Evolutionary conservation across 2,329 filamentous ascomycete species (phyloP), one percentile per base, ranked within the genome.

Genomic region (Fusarium coicis): DNA sequence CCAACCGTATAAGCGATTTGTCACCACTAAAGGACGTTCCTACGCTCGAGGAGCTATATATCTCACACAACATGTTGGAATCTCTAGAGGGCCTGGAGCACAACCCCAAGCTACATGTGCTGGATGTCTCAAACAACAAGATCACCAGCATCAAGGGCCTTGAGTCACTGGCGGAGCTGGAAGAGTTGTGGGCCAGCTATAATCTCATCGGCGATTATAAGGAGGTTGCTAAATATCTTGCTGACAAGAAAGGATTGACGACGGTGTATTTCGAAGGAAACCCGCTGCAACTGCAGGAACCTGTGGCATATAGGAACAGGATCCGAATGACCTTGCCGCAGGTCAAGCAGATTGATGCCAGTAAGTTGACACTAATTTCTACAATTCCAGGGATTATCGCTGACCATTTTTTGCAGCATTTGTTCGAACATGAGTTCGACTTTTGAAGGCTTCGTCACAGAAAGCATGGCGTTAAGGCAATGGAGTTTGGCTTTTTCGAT

Each of bases 201-300:
- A 98, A 97, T 82, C 87, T 93, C 76, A 82, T 99, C 32, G 84
- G 84, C 26, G 93, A 93, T 80, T 97, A 98, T 78, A 86, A 87
- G 47, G 95, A 98, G 78, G 89, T 98, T 7, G 93, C 98, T 83
- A 88, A 87, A 63, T 89, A 93, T 76, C 83, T 99, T 72, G 87
- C 84, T 58, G 93, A 96, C 79, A 98, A 97, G 85, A 86, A 93
- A 79, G 85, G 91, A 42, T 83, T 98, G 75, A 90, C 92, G 68
- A 98, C 96, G 2, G 96, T 99, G 16, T 99, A 99, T 81, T 97
- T 99, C 74, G 96, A 99, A 80, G 95, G 95, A 3, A 98, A 97
- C 78, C 96, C 95, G 32, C 82, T 99, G 76, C 96, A 99, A 84
- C 86, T 91, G 68, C 88, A 88, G 61, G 90, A 89, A 9, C 93